phyloP scores from a whole-genome alignment of 495 filamentous ascomycete species.

The Hypoxylon rickii region DNA sequence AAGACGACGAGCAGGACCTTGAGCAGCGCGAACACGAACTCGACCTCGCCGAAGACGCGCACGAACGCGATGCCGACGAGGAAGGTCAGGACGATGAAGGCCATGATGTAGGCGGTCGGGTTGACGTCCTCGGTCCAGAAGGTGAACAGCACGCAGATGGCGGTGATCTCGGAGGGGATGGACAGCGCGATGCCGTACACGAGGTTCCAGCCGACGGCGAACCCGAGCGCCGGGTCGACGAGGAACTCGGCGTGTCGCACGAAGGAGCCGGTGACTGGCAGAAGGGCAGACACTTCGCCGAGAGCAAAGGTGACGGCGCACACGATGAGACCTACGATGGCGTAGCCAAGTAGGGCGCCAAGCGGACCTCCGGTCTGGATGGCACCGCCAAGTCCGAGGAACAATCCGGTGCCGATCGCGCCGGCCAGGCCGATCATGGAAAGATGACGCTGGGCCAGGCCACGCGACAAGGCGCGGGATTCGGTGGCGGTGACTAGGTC shows the following conservation, averaged over 20 bases:
- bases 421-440: slow-evolving; percentile 54
- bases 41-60: slow-evolving; percentile 60
- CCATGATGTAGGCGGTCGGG: slow-evolving; percentile 57
- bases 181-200: slow-evolving; percentile 54
- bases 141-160: slow-evolving; percentile 62
- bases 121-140: slow-evolving; percentile 61
- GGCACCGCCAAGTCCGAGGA: slow-evolving; percentile 54
- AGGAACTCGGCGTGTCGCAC: slow-evolving; percentile 72
- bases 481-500: slow-evolving; percentile 43
- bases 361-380: slow-evolving; percentile 54
- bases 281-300: slow-evolving; percentile 64
- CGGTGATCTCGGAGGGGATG: slow-evolving; percentile 66
- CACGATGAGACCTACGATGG: slow-evolving; percentile 54
- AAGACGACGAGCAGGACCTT: slow-evolving; percentile 61
- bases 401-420: slow-evolving; percentile 60
- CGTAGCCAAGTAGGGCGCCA: slow-evolving; percentile 59
- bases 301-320: slow-evolving; percentile 58
- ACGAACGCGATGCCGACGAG: slow-evolving; percentile 58
- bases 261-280: slow-evolving; percentile 61
- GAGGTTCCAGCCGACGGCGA: slow-evolving; percentile 71
- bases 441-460: slow-evolving; percentile 51
- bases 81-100: slow-evolving; percentile 60
- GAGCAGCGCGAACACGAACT: slow-evolving; percentile 60
- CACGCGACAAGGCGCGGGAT: slow-evolving; percentile 45
- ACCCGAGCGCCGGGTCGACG: slow-evolving; percentile 77